Base-by-base conservation (phyloP, 2,329 filamentous ascomycete species). In the Neopestalotiopsis rosae region DNA sequence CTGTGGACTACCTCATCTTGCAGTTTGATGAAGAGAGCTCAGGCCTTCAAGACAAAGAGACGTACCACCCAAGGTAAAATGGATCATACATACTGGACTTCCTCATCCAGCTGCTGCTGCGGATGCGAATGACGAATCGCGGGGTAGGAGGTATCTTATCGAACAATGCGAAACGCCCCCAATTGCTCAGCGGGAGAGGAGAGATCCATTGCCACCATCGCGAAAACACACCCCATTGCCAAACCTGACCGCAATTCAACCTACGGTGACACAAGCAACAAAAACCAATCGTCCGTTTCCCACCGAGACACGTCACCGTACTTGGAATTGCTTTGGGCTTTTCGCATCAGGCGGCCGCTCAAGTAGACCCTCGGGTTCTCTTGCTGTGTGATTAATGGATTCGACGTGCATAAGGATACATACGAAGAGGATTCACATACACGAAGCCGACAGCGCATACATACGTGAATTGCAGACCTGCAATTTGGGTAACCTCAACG, bases 71-170 rank as follows among this genome's bases (percentile, higher is more conserved):
- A 38, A 7, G 34, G 34, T 38, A 38, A 38, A 38, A 38, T 38
- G 34, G 34, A 38, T 38, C 34, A 38, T 6, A 52, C 24, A 45
- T 13, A 52, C 45, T 17, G 45, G 7, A n/a, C n/a, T 20, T 17
- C 45, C n/a, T 52, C 45, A 20, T 7, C 30, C 30, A 59, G 59
- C 59, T 34, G 59, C 59, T 34, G 59, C 59, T n/a, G 42, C 61
- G 61, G 40, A 38, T 49, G 61, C 40, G n/a, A 14, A 64, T 64
- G 61, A 64, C 61, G 61, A 64, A 64, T 64, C 61, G 61, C 61
- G 61, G 61, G 61, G 61, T 38, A 38, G 34, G 34, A 38, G 10
- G 34, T 64, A 52, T 64, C 61, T 24, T 32, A 65, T 52, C 59
- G 59, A 61, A 61, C 59, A 9, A 61, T 34, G 32, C 32, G 28